These are phyloP conservation scores for Umbelopsis sp. DNA, from an alignment of 192 early-diverging fungal species.

Conservation along the genomic window DNA sequence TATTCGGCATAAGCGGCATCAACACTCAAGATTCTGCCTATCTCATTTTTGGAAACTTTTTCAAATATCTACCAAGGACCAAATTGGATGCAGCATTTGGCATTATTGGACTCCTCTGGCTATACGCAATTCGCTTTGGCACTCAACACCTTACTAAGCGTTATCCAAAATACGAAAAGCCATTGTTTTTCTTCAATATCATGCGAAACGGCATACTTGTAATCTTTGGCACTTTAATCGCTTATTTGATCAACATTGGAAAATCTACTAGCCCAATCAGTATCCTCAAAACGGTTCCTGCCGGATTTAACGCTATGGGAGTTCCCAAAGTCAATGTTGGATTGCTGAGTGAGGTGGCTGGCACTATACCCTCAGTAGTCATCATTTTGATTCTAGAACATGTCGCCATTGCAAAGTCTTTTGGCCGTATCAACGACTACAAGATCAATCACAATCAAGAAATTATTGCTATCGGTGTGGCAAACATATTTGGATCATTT, in stretches of 20 bases:
- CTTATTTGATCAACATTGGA: constrained; percentile 59
- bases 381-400: constrained; percentile 89
- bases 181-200: constrained; percentile 67
- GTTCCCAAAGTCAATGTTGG: constrained; percentile 58
- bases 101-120: constrained; percentile 44
- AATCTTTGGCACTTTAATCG: constrained; percentile 73
- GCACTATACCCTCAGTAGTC: constrained; percentile 65
- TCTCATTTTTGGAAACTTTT: constrained; percentile 72
- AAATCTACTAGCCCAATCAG: constrained; percentile 54
- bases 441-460: constrained; percentile 84
- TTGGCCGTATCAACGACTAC: constrained; percentile 89
- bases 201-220: constrained; percentile 74
- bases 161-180: constrained; percentile 50
- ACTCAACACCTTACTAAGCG: constrained; percentile 40
- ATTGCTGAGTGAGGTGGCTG: constrained; percentile 55
- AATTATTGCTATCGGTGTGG: constrained; percentile 85
- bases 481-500: constrained; percentile 87
- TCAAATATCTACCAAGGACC: constrained; percentile 42
- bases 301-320: constrained; percentile 67
- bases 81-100: constrained; percentile 69
- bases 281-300: constrained; percentile 79
- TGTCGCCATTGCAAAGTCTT: constrained; percentile 89
- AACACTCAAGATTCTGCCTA: constrained; percentile 75
- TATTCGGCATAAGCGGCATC: constrained; percentile 77
- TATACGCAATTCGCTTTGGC: constrained; percentile 47